A percentile compares a stretch with the other conserved stretches of the same genome.
Conservation (phyloP, 257 asterid species). For the Nicotiana tomentosiformis region DNA sequence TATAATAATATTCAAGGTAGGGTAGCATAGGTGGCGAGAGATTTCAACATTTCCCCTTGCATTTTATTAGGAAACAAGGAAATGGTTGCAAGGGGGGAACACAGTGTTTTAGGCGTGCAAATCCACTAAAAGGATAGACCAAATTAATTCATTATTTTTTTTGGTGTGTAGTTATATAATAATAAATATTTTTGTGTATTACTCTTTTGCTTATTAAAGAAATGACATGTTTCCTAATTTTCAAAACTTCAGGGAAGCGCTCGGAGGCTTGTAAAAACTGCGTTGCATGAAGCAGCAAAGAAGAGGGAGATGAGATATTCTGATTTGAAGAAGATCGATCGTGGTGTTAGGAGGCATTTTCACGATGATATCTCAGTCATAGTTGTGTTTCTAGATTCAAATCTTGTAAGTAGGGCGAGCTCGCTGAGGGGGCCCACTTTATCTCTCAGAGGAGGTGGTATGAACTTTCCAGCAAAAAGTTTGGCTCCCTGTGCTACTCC, state of each 20-base stretch:
- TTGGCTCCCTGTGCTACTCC: conserved; percentile 28
- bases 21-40: background rate
- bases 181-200: background rate
- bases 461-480: conserved; percentile 30
- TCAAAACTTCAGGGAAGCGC: conserved; percentile 35
- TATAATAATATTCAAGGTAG: background rate
- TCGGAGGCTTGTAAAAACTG: conserved; percentile 40
- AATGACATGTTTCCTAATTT: background rate
- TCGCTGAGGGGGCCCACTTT: conserved; percentile 29
- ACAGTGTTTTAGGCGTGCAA: background rate
- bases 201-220: background rate
- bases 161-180: background rate
- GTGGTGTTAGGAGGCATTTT: conserved; percentile 48
- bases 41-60: background rate
- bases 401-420: conserved; percentile 39
- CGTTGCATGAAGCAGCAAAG: conserved; percentile 50
- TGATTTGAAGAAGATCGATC: conserved; percentile 45
- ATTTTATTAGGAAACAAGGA: background rate
- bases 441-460: conserved; percentile 34
- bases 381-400: conserved; percentile 31
- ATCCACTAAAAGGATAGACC: background rate
- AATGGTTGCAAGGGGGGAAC: background rate
- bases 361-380: conserved; percentile 44
- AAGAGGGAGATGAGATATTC: conserved; percentile 55
- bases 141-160: background rate